Percentiles rank a stretch among this genome's conserved stretches.
Conservation (phyloP, 208 protist genomes). For the Novymonas esmeraldas region DNA sequence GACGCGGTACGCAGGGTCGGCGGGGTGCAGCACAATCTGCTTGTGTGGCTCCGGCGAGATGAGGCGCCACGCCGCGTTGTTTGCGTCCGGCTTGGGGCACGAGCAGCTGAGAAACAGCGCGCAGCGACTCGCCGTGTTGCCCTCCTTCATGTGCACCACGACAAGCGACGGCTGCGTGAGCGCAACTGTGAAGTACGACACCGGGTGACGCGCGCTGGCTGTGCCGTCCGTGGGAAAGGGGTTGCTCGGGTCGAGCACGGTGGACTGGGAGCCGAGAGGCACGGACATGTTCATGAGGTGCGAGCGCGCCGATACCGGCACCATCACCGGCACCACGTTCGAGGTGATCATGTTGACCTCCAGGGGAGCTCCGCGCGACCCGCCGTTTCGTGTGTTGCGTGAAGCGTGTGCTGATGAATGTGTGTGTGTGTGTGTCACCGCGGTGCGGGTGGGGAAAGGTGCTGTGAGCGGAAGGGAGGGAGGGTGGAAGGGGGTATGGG, state of each 20-base stretch:
- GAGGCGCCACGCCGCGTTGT: constrained; percentile 84
- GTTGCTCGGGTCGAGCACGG: constrained; percentile 24
- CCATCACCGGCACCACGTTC: neutral
- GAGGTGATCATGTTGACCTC: constrained; percentile 1
- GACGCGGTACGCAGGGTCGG: constrained; percentile 57
- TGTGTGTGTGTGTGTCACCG: too few species aligned
- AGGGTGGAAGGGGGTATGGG: too few species aligned
- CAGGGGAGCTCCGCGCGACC: neutral
- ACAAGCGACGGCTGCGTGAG: constrained; percentile 52
- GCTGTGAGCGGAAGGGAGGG: too few species aligned
- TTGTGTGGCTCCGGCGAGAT: constrained; percentile 74
- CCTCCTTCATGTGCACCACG: constrained; percentile 80
- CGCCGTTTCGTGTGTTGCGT: neutral
- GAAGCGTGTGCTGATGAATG: too few species aligned
- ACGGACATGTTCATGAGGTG: constrained; percentile 12
- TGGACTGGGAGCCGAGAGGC: constrained; percentile 12
- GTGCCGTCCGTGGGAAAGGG: constrained; percentile 16
- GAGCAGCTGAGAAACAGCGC: constrained; percentile 72
- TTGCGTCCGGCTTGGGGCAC: constrained; percentile 53
- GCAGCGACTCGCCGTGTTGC: constrained; percentile 75
- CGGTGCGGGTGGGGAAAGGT: too few species aligned
- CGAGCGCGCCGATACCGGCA: constrained; percentile 11
- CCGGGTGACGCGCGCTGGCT: constrained; percentile 54
- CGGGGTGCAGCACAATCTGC: constrained; percentile 73
- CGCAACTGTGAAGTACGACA: constrained; percentile 62